These are phyloP conservation scores for Brettanomyces nanus DNA, from an alignment of 805 yeast genomes.

Conservation along the genomic window DNA sequence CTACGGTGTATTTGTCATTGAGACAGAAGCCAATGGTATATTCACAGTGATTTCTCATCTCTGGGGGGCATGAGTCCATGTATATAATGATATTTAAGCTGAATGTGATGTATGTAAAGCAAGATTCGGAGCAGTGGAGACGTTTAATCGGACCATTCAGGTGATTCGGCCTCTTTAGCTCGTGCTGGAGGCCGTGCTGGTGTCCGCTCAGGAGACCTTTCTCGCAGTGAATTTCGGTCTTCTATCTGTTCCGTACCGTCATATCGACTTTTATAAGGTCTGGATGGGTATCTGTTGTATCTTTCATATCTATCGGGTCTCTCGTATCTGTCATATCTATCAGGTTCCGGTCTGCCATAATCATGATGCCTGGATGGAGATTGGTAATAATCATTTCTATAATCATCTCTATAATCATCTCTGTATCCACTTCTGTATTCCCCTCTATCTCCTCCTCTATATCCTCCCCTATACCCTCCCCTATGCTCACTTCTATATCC, in stretches of 20 bases:
- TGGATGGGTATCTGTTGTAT: too few species aligned
- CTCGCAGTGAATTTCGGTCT: too few species aligned
- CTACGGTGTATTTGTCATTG: conserved; percentile 76
- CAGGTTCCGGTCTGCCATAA: too few species aligned
- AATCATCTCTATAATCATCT: conserved; percentile 2
- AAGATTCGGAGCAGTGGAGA: not conserved
- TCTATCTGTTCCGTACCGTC: too few species aligned
- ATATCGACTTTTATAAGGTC: not conserved
- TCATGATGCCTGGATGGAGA: too few species aligned
- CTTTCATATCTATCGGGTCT: too few species aligned
- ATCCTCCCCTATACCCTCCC: conserved; percentile 5
- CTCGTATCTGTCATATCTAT: too few species aligned
- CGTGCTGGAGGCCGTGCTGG: too few species aligned
- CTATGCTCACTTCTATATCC: conserved; percentile 11
- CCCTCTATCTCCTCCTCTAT: conserved; percentile 5
- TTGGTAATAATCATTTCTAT: conserved; percentile 7
- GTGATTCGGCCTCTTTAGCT: conserved; percentile 9
- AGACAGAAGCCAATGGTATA: conserved; percentile 74
- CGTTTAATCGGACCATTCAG: conserved; percentile 15
- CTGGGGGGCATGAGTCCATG: conserved; percentile 35
- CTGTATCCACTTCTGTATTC: conserved; percentile 5
- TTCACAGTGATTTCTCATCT: conserved; percentile 52
- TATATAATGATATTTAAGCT: not conserved
- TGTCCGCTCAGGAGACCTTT: not conserved
- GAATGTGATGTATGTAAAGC: not conserved